These are phyloP conservation scores for Rubroshorea leprosula DNA, from an alignment of 345 rosid species.

Conservation along the genomic window DNA sequence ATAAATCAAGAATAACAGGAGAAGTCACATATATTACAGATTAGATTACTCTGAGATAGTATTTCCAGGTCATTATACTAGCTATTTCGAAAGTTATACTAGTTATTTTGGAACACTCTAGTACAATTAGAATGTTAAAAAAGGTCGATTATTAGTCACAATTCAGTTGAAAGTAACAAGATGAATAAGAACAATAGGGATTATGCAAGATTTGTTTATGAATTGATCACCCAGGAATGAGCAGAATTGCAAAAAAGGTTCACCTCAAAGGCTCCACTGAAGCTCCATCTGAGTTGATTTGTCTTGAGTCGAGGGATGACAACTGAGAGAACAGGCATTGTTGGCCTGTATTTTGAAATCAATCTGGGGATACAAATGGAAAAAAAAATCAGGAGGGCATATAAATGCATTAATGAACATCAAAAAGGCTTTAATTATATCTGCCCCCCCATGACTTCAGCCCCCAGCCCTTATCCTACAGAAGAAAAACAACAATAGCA, in stretches of 20 bases:
- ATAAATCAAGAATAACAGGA: too few species aligned
- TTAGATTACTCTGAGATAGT: too few species aligned
- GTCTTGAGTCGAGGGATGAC: constrained; percentile 97
- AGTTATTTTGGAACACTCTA: too few species aligned
- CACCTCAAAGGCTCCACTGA: constrained; percentile 98
- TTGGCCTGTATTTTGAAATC: constrained; percentile 96
- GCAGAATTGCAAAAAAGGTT: background rate
- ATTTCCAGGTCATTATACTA: too few species aligned
- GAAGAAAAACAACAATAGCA: background rate
- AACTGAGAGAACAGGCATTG: constrained; percentile 96
- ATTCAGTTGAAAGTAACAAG: too few species aligned
- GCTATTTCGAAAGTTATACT: too few species aligned
- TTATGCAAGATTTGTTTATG: background rate
- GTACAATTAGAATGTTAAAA: too few species aligned
- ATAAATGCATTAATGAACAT: background rate
- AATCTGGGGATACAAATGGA: constrained; percentile 42
- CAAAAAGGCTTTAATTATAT: background rate
- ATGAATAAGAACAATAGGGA: too few species aligned
- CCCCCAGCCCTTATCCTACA: background rate
- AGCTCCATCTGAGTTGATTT: constrained; percentile 96
- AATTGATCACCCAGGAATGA: background rate
- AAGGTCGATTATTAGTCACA: too few species aligned
- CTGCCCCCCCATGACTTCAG: background rate
- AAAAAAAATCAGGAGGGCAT: background rate
- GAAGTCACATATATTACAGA: too few species aligned